Conservation (phyloP, 345 rosid species). For the Populus pruinosa region DNA sequence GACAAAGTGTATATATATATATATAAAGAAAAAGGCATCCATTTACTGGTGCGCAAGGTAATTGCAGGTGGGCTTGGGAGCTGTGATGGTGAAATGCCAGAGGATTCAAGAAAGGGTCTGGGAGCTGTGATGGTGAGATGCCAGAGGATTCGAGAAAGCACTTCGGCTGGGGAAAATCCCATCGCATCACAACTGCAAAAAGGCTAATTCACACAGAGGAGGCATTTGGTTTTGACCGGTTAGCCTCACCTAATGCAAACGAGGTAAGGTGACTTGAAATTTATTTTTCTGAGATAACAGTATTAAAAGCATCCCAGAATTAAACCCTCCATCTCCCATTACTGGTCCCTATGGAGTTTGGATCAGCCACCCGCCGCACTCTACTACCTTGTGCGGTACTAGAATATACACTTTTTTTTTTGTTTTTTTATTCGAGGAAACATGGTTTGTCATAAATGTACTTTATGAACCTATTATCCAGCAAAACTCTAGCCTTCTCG, state of each 20-base stretch:
- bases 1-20: no score
- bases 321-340: neutral
- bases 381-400: neutral
- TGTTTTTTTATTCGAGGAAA: no score
- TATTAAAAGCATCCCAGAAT: neutral
- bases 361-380: neutral
- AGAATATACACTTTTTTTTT: neutral
- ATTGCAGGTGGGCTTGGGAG: neutral
- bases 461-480: no score
- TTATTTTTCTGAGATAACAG: neutral
- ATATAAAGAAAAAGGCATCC: no score
- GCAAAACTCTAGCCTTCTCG: no score
- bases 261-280: neutral
- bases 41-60: no score
- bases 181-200: neutral
- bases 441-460: no score
- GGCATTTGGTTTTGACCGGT: neutral
- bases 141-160: neutral
- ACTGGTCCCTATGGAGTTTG: neutral
- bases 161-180: neutral
- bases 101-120: neutral
- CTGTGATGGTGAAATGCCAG: neutral
- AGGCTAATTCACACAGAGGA: neutral
- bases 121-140: neutral
- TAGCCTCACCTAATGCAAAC: neutral